These are phyloP conservation scores for Kitagawia praeruptora DNA, from an alignment of 129 eudicot species.

Conservation along the genomic window DNA sequence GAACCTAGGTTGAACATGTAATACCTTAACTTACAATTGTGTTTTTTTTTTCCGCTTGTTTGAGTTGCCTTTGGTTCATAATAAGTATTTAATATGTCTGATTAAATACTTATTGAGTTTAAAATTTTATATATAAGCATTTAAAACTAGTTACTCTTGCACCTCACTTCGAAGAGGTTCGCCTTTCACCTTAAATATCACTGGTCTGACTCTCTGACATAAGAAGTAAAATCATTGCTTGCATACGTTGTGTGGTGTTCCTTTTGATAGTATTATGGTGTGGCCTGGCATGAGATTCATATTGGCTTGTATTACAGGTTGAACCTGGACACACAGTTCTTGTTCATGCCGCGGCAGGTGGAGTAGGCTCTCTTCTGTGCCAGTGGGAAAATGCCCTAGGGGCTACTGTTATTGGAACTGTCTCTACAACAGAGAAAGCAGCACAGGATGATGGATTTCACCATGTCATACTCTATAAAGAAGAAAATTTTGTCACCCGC, in stretches of 20 bases:
- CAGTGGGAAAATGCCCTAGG: constrained; percentile 64
- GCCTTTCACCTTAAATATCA: not conserved
- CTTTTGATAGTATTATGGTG: not conserved
- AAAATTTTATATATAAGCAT: not conserved
- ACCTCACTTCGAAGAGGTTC: no score
- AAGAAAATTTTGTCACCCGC: constrained; percentile 47
- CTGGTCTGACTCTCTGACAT: not conserved
- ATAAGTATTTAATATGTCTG: not conserved
- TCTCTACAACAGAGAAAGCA: constrained; percentile 58
- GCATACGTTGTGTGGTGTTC: not conserved
- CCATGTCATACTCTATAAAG: constrained; percentile 42
- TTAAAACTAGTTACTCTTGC: not conserved
- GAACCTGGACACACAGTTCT: constrained; percentile 54
- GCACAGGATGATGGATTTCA: constrained; percentile 63
- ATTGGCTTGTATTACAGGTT: constrained; percentile 30
- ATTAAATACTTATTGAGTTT: not conserved
- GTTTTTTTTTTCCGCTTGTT: no score
- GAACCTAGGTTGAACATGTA: not conserved
- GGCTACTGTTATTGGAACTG: constrained; percentile 64
- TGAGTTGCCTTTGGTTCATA: not conserved
- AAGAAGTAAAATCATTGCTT: not conserved
- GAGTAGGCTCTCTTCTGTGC: constrained; percentile 51
- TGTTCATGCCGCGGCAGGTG: constrained; percentile 68
- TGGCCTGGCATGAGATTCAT: not conserved
- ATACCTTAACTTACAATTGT: not conserved